A percentile compares a stretch with the other conserved stretches of the same genome.
phyloP scores from a whole-genome alignment of 169 alveolate species.

The Eimeria acervulina region DNA sequence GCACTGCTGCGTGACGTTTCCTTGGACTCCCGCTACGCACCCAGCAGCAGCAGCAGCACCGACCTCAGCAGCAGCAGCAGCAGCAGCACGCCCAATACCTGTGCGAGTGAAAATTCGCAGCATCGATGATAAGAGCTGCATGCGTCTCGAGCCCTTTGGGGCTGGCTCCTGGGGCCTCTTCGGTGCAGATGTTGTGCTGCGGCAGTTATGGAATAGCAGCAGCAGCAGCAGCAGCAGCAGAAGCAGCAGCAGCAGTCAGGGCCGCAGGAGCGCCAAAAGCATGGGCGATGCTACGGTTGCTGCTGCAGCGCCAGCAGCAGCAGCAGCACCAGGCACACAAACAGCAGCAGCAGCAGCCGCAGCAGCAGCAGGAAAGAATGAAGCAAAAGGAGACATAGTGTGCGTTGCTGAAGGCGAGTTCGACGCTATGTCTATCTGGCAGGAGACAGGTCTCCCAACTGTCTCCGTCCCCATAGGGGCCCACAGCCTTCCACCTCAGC shows the following conservation, averaged over 20 bases:
- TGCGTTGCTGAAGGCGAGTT: constrained; percentile 98
- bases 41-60: constrained; percentile 34
- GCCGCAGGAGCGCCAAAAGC: background rate
- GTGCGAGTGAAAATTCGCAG: constrained; percentile 85
- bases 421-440: constrained; percentile 97
- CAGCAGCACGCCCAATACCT: background rate
- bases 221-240: constrained; percentile 47
- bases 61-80: background rate
- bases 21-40: constrained; percentile 58
- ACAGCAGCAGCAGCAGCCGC: background rate
- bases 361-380: constrained; percentile 85
- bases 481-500: constrained; percentile 93
- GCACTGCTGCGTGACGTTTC: constrained; percentile 82
- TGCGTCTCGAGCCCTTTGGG: constrained; percentile 92
- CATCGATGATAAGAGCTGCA: constrained; percentile 91
- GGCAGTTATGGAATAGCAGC: constrained; percentile 60
- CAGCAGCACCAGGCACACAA: background rate
- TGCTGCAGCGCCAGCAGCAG: background rate
- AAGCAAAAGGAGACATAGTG: constrained; percentile 86
- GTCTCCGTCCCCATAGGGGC: constrained; percentile 98
- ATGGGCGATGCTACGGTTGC: background rate
- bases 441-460: constrained; percentile 95
- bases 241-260: constrained; percentile 1
- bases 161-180: constrained; percentile 95
- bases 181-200: constrained; percentile 90